phyloP scores from a whole-genome alignment of 805 yeast genomes.

The Phaffomyces thermotolerans region DNA sequence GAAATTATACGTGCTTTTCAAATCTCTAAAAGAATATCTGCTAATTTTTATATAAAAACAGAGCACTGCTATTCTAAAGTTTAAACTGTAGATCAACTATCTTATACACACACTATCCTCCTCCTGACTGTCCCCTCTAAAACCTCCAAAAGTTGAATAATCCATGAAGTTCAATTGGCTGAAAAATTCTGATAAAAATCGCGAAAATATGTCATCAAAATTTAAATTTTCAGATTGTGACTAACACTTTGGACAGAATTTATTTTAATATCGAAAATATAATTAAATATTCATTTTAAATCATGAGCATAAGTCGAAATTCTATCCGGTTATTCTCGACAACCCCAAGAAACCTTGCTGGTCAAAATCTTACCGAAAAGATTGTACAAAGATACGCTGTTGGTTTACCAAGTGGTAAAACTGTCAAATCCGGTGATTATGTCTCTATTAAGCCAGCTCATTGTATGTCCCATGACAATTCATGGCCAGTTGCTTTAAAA shows the following conservation, averaged over 20 bases:
- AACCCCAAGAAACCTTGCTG: constrained; percentile 11
- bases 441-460: constrained; percentile 93
- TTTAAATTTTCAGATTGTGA: background rate
- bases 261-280: background rate
- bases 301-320: constrained; percentile 1
- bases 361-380: constrained; percentile 89
- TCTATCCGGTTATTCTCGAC: constrained; percentile 19
- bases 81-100: too few species aligned
- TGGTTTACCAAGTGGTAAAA: constrained; percentile 67
- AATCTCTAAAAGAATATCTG: too few species aligned
- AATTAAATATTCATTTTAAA: background rate
- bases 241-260: background rate
- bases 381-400: constrained; percentile 92
- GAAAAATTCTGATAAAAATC: background rate
- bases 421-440: constrained; percentile 85
- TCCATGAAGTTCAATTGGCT: background rate
- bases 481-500: constrained; percentile 98
- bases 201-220: constrained; percentile 1
- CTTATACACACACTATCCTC: too few species aligned
- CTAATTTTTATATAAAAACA: too few species aligned
- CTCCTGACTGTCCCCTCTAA: too few species aligned
- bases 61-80: too few species aligned
- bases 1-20: too few species aligned
- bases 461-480: constrained; percentile 98
- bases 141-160: background rate